These are phyloP conservation scores for Phyllosticta paracitricarpa DNA, from an alignment of 2,329 filamentous ascomycete genomes.

Conservation along the genomic window DNA sequence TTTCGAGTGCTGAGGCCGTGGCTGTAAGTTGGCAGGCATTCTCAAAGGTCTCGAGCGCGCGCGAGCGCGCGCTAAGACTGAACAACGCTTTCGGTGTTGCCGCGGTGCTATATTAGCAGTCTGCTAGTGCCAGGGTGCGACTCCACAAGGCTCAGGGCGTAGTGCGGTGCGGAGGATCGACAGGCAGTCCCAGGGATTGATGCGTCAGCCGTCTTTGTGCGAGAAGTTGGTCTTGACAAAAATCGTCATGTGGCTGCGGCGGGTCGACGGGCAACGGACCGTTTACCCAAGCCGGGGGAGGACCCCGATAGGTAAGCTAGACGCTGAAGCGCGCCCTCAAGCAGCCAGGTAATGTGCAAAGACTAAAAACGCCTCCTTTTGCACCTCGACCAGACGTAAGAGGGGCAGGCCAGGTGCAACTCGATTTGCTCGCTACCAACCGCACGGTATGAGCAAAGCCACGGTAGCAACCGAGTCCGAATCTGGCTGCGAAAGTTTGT, in stretches of 20 bases:
- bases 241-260: conserved; percentile 3
- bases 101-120: conserved; percentile 4
- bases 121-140: conserved; percentile 5
- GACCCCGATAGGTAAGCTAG: conserved; percentile 1
- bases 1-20: background rate
- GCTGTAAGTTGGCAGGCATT: background rate
- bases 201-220: conserved; percentile 3
- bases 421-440: conserved; percentile 8
- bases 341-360: conserved; percentile 1
- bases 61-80: background rate
- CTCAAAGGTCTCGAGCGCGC: background rate
- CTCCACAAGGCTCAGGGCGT: conserved; percentile 1
- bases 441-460: conserved; percentile 2
- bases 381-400: conserved; percentile 1
- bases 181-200: conserved; percentile 1
- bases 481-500: conserved; percentile 1
- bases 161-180: conserved; percentile 6
- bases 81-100: conserved; percentile 6
- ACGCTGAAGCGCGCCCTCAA: conserved; percentile 1
- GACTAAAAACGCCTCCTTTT: background rate
- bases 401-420: conserved; percentile 4
- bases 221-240: conserved; percentile 1
- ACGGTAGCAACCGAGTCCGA: background rate
- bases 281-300: background rate
- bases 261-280: conserved; percentile 4